phyloP scores from a whole-genome alignment of 1,139 yeast genomes.

The Lipomyces yarrowii region DNA sequence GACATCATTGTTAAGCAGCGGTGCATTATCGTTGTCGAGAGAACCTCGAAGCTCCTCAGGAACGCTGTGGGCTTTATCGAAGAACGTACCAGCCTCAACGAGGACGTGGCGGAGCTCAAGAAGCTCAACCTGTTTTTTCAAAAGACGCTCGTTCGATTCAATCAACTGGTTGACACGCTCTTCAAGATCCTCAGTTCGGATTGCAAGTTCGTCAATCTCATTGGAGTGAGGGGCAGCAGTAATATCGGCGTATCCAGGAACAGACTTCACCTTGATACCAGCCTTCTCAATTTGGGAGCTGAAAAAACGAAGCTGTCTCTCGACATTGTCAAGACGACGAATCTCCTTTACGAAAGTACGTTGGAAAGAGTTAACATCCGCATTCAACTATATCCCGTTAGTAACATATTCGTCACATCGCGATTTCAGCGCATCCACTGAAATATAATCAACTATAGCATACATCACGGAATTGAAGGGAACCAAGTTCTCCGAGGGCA shows the following conservation, averaged over 20 bases:
- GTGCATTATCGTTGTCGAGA: constrained; percentile 44
- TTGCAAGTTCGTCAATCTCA: constrained; percentile 75
- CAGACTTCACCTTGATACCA: constrained; percentile 37
- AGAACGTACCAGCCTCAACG: constrained; percentile 68
- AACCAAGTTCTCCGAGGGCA: constrained; percentile 76
- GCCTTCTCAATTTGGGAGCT: constrained; percentile 39
- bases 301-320: constrained; percentile 57
- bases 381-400: constrained; percentile 52
- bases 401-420: background rate
- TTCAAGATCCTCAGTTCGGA: constrained; percentile 64
- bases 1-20: constrained; percentile 37
- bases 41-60: constrained; percentile 36
- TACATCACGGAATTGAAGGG: constrained; percentile 82
- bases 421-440: background rate
- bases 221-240: constrained; percentile 54
- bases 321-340: constrained; percentile 64
- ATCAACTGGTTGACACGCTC: constrained; percentile 59
- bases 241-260: constrained; percentile 35
- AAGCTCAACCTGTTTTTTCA: constrained; percentile 57
- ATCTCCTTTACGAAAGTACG: constrained; percentile 84
- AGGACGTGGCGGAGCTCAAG: constrained; percentile 70
- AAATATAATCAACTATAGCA: constrained; percentile 12
- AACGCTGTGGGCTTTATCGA: constrained; percentile 47
- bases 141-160: constrained; percentile 57
- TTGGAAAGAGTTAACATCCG: constrained; percentile 78